Evolutionary conservation across 768 basidiomycete species (phyloP).

Genomic region (Cyclocybe aegerita): DNA sequence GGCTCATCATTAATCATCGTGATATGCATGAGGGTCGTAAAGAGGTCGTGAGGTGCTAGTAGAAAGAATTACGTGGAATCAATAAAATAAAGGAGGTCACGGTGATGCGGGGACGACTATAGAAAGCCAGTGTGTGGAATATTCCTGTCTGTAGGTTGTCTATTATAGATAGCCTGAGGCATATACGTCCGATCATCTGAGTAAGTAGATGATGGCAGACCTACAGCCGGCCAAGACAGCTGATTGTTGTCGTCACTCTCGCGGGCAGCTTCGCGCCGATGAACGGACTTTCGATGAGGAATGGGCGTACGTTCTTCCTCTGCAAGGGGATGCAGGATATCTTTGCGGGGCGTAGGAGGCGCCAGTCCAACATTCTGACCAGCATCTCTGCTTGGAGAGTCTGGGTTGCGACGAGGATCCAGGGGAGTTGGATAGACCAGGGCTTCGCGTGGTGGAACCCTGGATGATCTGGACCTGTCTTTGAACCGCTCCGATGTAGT

Average conservation of each 20-base stretch:
- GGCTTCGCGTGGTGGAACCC: neutral
- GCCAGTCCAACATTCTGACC: neutral
- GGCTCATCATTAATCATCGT: no score
- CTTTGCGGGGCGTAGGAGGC: neutral
- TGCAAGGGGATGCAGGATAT: neutral
- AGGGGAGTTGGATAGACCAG: neutral
- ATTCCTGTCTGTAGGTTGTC: neutral
- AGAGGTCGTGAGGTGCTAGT: no score
- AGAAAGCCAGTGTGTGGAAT: neutral
- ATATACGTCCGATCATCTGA: neutral
- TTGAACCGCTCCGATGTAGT: neutral
- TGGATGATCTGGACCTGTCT: neutral
- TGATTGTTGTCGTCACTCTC: neutral
- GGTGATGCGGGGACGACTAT: neutral
- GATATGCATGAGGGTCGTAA: no score
- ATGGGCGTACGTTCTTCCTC: neutral
- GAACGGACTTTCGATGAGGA: constrained; percentile 6
- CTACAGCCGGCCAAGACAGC: neutral
- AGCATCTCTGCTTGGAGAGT: neutral
- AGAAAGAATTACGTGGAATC: no score
- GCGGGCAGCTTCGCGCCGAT: constrained; percentile 10
- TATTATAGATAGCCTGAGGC: neutral
- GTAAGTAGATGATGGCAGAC: neutral
- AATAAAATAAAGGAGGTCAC: no score
- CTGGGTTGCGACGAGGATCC: constrained; percentile 1